Evolutionary conservation across 2,329 filamentous ascomycete genomes (phyloP).

Genomic region (Clarireedia paspali): DNA sequence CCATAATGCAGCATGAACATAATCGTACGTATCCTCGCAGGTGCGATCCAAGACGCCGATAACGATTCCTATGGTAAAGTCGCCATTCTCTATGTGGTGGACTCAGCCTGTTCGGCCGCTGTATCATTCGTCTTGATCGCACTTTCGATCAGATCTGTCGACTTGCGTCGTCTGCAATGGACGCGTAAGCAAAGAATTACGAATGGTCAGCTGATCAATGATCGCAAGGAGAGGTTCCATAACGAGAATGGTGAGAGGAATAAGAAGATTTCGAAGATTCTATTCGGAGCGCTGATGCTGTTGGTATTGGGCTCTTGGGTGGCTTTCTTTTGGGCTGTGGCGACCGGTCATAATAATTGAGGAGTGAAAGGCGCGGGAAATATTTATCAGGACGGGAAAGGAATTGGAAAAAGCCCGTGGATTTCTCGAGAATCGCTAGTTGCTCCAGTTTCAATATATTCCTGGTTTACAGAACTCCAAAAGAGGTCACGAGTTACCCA

Average conservation of each 20-base stretch:
- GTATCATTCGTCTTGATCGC: neutral
- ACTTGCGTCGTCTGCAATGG: neutral
- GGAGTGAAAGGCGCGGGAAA: neutral
- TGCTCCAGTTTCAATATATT: no score
- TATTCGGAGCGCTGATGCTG: neutral
- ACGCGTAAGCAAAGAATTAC: constrained; percentile 1
- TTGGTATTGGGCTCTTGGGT: constrained; percentile 1
- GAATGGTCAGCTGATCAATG: neutral
- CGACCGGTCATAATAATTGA: neutral
- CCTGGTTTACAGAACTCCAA: no score
- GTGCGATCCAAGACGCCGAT: constrained; percentile 50
- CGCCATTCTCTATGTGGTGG: constrained; percentile 44
- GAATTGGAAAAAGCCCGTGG: no score
- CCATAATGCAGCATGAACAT: constrained; percentile 45
- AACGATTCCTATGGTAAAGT: constrained; percentile 48
- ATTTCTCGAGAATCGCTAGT: no score
- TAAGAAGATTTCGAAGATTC: neutral
- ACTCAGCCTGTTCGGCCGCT: neutral
- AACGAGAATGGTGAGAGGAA: neutral
- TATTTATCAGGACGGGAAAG: no score
- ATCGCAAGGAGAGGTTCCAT: neutral
- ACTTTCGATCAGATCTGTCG: neutral
- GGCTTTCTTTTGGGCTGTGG: constrained; percentile 4
- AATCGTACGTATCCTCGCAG: constrained; percentile 48
- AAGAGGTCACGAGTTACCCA: no score